phyloP scores from a whole-genome alignment of 2,329 filamentous ascomycete genomes.

The Diatrype stigma region DNA sequence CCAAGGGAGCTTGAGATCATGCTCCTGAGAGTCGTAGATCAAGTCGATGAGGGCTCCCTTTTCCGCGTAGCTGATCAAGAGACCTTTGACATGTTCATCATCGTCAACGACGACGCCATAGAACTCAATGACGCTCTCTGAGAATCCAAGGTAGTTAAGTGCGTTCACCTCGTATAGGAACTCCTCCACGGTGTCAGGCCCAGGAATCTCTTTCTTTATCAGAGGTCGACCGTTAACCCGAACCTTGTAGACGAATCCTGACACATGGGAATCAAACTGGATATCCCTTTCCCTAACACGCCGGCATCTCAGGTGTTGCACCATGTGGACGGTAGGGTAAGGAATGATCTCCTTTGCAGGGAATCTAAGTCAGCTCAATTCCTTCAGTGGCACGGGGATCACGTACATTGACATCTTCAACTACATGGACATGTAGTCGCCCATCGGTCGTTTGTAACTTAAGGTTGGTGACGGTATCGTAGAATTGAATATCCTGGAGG shows the following conservation, averaged over 20 bases:
- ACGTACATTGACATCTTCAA: conserved; percentile 82
- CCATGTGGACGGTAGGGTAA: conserved; percentile 69
- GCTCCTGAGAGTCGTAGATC: conserved; percentile 71
- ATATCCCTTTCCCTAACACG: conserved; percentile 70
- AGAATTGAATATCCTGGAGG: conserved; percentile 90
- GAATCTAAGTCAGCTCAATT: conserved; percentile 3
- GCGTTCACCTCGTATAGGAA: conserved; percentile 98
- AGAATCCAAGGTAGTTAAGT: conserved; percentile 70
- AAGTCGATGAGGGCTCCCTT: conserved; percentile 86
- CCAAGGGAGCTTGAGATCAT: conserved; percentile 60
- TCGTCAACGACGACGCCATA: conserved; percentile 87
- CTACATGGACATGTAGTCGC: conserved; percentile 89
- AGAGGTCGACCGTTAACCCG: conserved; percentile 61
- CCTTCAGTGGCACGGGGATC: not conserved
- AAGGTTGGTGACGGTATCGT: conserved; percentile 91
- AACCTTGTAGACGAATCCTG: conserved; percentile 96
- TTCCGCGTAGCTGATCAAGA: conserved; percentile 84
- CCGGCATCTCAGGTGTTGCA: conserved; percentile 67
- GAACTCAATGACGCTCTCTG: conserved; percentile 76
- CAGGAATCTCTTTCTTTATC: conserved; percentile 98
- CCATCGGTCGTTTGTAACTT: conserved; percentile 87
- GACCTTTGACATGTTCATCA: conserved; percentile 71
- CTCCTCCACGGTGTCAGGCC: conserved; percentile 90
- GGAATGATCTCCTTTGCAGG: conserved; percentile 70
- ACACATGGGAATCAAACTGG: conserved; percentile 86